Conservation (phyloP, 2,329 filamentous ascomycete species). For the Colletotrichum coccodes region DNA sequence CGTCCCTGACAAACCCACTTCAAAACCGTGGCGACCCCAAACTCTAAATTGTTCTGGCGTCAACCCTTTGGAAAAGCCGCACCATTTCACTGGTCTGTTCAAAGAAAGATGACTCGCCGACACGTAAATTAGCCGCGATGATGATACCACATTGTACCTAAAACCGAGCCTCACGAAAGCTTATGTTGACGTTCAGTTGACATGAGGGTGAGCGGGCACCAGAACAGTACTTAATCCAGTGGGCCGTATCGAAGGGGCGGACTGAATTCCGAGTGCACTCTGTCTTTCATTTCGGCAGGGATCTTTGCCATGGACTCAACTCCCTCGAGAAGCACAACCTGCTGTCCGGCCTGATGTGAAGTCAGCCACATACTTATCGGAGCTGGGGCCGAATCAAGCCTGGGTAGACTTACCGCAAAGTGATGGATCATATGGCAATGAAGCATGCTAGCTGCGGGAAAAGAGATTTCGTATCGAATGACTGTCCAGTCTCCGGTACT, state of each 20-base stretch:
- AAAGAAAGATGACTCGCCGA: not conserved
- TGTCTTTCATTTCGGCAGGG: constrained; percentile 18
- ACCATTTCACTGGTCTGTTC: no score
- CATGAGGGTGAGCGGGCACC: no score
- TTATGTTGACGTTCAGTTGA: not conserved
- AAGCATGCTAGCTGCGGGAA: constrained; percentile 28
- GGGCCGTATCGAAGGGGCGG: constrained; percentile 13
- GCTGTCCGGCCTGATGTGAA: constrained; percentile 8
- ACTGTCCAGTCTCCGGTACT: constrained; percentile 27
- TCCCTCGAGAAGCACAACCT: constrained; percentile 20
- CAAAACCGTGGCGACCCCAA: no score
- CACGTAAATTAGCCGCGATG: not conserved
- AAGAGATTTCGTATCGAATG: constrained; percentile 27
- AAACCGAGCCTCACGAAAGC: not conserved
- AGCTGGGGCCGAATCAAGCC: not conserved
- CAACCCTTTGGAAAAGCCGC: no score
- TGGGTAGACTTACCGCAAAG: constrained; percentile 13
- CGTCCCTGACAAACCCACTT: no score
- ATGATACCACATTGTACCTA: not conserved
- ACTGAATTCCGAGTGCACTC: constrained; percentile 24
- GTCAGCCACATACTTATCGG: not conserved
- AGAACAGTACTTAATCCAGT: constrained; percentile 2
- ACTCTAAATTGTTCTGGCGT: not conserved
- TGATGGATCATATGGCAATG: constrained; percentile 30
- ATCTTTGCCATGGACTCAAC: constrained; percentile 21